phyloP scores from a whole-genome alignment of 768 basidiomycete species.

The Trametes sanguinea region DNA sequence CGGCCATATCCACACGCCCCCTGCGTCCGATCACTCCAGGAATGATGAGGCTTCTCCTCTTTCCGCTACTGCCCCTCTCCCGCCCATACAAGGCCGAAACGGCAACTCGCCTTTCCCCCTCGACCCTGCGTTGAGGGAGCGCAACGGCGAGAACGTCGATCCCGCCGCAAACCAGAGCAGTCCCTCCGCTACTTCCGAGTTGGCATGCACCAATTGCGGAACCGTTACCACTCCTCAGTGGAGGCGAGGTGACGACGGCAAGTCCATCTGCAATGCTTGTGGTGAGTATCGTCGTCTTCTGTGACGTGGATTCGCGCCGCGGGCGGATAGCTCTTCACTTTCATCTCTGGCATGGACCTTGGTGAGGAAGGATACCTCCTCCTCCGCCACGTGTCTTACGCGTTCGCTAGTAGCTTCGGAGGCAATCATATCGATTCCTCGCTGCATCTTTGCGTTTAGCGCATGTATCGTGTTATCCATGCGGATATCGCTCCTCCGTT shows the following conservation, averaged over 20 bases:
- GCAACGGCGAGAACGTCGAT: conserved; percentile 29
- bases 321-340: conserved; percentile 30
- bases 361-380: conserved; percentile 12
- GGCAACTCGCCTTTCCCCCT: conserved; percentile 27
- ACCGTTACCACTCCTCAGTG: conserved; percentile 81
- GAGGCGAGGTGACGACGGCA: conserved; percentile 80
- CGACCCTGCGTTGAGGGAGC: conserved; percentile 30
- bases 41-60: conserved; percentile 28
- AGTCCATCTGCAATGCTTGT: conserved; percentile 87
- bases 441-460: conserved; percentile 25
- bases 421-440: conserved; percentile 35
- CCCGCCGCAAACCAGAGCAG: conserved; percentile 22
- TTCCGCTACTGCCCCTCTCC: conserved; percentile 26
- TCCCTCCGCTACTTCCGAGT: conserved; percentile 17
- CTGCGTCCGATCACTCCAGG: conserved; percentile 33
- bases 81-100: conserved; percentile 42
- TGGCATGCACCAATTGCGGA: conserved; percentile 69
- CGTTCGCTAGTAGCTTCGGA: conserved; percentile 26
- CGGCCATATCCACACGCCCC: conserved; percentile 36
- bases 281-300: conserved; percentile 57
- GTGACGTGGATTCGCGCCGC: conserved; percentile 21
- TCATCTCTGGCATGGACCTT: conserved; percentile 20
- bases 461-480: conserved; percentile 28
- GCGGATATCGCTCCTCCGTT: conserved; percentile 20
- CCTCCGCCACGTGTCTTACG: conserved; percentile 43